A percentile compares a stretch with the other conserved stretches of the same genome.
Conservation (phyloP, 305 asterid genomes). For the Solanum hybrid region DNA sequence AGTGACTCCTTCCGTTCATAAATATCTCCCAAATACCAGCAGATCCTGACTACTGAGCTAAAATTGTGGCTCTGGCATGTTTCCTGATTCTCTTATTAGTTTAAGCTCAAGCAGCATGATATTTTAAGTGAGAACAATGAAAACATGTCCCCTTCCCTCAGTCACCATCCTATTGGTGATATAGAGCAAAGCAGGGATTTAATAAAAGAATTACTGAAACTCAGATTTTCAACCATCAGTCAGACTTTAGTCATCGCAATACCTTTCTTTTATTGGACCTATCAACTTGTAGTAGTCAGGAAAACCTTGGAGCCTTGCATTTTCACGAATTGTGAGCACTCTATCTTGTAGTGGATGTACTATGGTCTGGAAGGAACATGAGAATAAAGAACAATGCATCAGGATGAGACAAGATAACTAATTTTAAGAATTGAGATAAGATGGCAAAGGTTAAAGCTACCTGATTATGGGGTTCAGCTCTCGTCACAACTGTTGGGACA, state of each 20-base stretch:
- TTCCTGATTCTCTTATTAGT: background rate
- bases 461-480: slow-evolving; percentile 41
- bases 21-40: background rate
- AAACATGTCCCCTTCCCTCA: background rate
- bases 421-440: background rate
- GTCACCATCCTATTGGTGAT: background rate
- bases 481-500: slow-evolving; percentile 72
- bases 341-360: slow-evolving; percentile 63
- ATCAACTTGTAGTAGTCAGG: slow-evolving; percentile 63
- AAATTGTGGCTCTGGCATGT: background rate
- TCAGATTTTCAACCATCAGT: background rate
- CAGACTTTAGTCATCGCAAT: background rate
- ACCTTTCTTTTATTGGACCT: slow-evolving; percentile 80
- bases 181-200: background rate
- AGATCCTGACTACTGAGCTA: background rate
- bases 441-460: slow-evolving; percentile 2
- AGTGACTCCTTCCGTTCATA: background rate
- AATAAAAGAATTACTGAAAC: background rate
- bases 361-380: slow-evolving; percentile 28
- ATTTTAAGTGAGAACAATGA: background rate
- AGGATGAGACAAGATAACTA: background rate
- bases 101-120: background rate
- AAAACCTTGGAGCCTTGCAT: slow-evolving; percentile 86
- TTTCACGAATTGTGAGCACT: slow-evolving; percentile 74
- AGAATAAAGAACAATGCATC: background rate